phyloP scores from a whole-genome alignment of 192 early-diverging fungal genomes.

The Podila verticillata region DNA sequence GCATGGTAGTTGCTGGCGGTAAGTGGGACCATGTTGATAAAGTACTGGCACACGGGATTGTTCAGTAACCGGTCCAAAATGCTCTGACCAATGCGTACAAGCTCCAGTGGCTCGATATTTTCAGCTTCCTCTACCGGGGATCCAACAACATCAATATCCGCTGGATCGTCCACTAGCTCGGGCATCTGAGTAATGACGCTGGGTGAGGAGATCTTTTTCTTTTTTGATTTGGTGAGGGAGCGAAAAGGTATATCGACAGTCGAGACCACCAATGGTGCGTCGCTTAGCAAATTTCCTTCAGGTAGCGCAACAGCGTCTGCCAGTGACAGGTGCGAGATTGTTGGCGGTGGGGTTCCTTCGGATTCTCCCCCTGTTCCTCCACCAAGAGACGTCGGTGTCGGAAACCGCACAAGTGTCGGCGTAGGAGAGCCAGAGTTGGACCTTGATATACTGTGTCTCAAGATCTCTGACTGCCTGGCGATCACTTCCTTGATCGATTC shows the following conservation, averaged over 20 bases:
- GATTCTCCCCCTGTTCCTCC: constrained; percentile 4
- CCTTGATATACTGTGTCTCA: constrained; percentile 2
- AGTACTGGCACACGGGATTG: constrained; percentile 21
- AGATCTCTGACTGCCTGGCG: background rate
- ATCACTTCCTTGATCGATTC: background rate
- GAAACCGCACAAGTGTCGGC: constrained; percentile 5
- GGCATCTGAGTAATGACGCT: too few relatives aligned
- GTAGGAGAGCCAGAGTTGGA: constrained; percentile 8
- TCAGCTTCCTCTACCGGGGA: background rate
- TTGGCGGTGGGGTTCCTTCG: background rate
- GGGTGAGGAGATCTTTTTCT: background rate
- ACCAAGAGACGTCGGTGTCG: constrained; percentile 14
- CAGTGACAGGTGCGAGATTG: background rate
- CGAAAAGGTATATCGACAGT: background rate
- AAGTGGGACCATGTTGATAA: constrained; percentile 48
- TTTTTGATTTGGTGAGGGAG: background rate
- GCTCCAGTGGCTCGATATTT: constrained; percentile 9
- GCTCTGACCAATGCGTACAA: constrained; percentile 23
- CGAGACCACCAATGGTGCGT: background rate
- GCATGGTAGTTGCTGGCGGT: constrained; percentile 51
- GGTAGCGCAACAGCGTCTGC: background rate
- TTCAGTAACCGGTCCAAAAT: constrained; percentile 27
- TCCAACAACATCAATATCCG: background rate
- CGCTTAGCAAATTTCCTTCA: background rate
- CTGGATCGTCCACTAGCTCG: too few relatives aligned